Conservation (phyloP, 2,329 filamentous ascomycete species). For the Fusarium praegraminearum region DNA sequence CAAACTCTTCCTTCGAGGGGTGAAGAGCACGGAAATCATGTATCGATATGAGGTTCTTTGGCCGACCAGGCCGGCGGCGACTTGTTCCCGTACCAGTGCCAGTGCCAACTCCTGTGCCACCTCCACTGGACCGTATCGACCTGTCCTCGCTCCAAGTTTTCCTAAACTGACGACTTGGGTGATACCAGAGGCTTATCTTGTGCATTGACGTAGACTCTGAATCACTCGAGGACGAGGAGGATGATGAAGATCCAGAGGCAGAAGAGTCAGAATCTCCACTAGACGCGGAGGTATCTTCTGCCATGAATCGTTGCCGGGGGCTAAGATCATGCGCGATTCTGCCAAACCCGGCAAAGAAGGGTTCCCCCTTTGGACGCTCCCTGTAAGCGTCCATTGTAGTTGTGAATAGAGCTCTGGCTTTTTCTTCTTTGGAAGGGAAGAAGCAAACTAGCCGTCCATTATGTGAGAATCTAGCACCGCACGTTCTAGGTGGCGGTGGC, state of each 20-base stretch:
- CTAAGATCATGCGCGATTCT: slow-evolving; percentile 65
- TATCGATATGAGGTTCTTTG: slow-evolving; percentile 79
- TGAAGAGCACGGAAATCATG: slow-evolving; percentile 76
- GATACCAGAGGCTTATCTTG: slow-evolving; percentile 69
- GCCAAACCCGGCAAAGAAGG: slow-evolving; percentile 69
- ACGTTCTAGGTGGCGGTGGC: slow-evolving; percentile 68
- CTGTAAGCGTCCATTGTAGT: slow-evolving; percentile 59
- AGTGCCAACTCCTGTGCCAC: slow-evolving; percentile 64
- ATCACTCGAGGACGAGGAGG: slow-evolving; percentile 68
- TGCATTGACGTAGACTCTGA: slow-evolving; percentile 74
- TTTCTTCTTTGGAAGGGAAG: slow-evolving; percentile 76
- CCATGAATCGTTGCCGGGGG: slow-evolving; percentile 59
- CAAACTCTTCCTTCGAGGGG: slow-evolving; percentile 83
- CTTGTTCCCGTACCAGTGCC: slow-evolving; percentile 66
- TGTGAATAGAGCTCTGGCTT: slow-evolving; percentile 63
- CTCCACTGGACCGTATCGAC: slow-evolving; percentile 70
- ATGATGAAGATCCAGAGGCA: slow-evolving; percentile 61
- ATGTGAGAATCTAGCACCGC: slow-evolving; percentile 71
- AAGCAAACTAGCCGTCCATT: slow-evolving; percentile 75
- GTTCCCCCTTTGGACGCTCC: slow-evolving; percentile 65
- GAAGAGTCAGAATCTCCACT: slow-evolving; percentile 65
- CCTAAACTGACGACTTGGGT: slow-evolving; percentile 63
- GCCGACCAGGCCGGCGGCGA: slow-evolving; percentile 60
- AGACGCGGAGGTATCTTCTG: slow-evolving; percentile 64
- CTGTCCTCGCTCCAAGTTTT: slow-evolving; percentile 69